Conservation (phyloP, 1,284 basidiomycete genomes). For the Tilletia walkeri region DNA sequence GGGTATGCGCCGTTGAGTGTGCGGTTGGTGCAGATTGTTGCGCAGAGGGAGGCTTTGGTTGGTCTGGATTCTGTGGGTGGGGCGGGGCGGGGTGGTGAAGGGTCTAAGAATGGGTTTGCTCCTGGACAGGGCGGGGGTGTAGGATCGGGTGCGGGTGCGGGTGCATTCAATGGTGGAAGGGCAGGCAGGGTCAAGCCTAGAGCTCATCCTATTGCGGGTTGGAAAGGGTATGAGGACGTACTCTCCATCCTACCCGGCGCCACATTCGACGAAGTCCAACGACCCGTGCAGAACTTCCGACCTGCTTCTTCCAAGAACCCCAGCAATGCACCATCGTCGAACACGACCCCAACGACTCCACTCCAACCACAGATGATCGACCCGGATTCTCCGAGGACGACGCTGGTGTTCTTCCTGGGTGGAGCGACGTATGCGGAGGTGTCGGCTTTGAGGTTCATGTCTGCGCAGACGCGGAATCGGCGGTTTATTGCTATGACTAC, state of each 20-base stretch:
- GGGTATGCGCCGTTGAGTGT: constrained; percentile 93
- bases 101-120: constrained; percentile 17
- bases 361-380: constrained; percentile 51
- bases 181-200: constrained; percentile 52
- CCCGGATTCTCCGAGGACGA: constrained; percentile 65
- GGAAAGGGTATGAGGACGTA: constrained; percentile 94
- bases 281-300: constrained; percentile 12
- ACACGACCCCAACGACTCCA: background rate
- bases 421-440: constrained; percentile 98
- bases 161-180: background rate
- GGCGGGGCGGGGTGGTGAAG: no score
- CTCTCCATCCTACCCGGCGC: constrained; percentile 77
- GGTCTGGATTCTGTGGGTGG: no score
- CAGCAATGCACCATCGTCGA: background rate
- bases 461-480: constrained; percentile 57
- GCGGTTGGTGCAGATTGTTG: constrained; percentile 85
- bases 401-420: constrained; percentile 95
- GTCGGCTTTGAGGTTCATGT: constrained; percentile 86
- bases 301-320: background rate
- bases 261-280: constrained; percentile 75
- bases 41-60: constrained; percentile 81
- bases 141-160: constrained; percentile 22
- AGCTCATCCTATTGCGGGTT: constrained; percentile 86
- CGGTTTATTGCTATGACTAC: constrained; percentile 31
- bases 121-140: no score